Evolutionary conservation across 495 filamentous ascomycete species (phyloP).

Genomic region (Usnea hakonensis): DNA sequence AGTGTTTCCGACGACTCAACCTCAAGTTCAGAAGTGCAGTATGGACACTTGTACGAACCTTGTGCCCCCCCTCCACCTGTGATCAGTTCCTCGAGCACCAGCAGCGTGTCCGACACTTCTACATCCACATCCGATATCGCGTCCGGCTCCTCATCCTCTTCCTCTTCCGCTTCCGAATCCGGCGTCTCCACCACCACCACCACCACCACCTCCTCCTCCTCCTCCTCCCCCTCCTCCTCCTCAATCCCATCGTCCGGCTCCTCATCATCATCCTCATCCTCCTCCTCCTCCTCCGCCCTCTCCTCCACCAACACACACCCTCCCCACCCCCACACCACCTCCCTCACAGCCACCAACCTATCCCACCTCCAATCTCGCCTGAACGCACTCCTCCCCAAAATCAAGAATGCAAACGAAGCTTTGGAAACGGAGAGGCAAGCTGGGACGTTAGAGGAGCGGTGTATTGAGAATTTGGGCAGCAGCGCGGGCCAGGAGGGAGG

Average conservation of each 20-base stretch:
- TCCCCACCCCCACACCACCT: conserved; percentile 23
- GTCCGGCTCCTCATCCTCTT: background rate
- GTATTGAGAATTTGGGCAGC: conserved; percentile 34
- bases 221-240: conserved; percentile 21
- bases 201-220: conserved; percentile 37
- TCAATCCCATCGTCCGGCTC: conserved; percentile 17
- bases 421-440: conserved; percentile 37
- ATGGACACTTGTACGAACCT: no score
- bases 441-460: conserved; percentile 30
- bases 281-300: conserved; percentile 16
- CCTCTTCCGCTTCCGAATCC: background rate
- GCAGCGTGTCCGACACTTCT: background rate
- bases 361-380: conserved; percentile 31
- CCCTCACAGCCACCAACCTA: conserved; percentile 20
- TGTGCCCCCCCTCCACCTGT: background rate
- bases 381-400: conserved; percentile 40
- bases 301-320: background rate
- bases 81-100: background rate
- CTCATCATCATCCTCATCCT: conserved; percentile 24
- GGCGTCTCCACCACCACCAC: conserved; percentile 12
- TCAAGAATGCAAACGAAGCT: conserved; percentile 43
- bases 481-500: conserved; percentile 16
- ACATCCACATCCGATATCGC: background rate
- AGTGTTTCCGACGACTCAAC: background rate
- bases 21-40: background rate